Percentiles rank a stretch among this genome's conserved stretches.
phyloP scores from a whole-genome alignment of 2,329 filamentous ascomycete genomes.

The Macroventuria anomochaeta region DNA sequence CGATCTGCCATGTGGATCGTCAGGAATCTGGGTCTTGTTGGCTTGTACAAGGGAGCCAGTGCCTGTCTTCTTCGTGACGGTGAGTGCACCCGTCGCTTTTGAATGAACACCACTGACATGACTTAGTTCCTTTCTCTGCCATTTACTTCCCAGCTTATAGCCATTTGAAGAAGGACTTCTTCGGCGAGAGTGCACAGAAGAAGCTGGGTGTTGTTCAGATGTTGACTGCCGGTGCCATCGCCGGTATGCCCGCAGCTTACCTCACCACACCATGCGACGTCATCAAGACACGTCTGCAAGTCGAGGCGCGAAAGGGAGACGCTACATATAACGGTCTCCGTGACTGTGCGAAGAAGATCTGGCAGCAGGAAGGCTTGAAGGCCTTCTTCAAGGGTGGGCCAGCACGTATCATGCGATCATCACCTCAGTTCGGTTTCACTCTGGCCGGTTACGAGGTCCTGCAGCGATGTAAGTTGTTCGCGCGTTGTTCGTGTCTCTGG shows the following conservation, averaged over 20 bases:
- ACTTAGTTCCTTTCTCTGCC: constrained; percentile 85
- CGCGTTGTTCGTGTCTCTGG: background rate
- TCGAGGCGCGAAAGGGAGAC: constrained; percentile 96
- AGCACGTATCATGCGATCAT: constrained; percentile 91
- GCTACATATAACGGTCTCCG: constrained; percentile 84
- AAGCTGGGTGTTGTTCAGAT: constrained; percentile 91
- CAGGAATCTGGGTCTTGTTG: constrained; percentile 88
- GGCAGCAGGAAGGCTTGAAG: constrained; percentile 87
- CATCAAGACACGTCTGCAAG: constrained; percentile 98
- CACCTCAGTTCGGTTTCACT: constrained; percentile 97
- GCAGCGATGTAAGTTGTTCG: constrained; percentile 61
- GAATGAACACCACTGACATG: constrained; percentile 18
- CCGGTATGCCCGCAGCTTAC: constrained; percentile 68
- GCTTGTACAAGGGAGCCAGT: constrained; percentile 94
- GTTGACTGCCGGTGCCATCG: constrained; percentile 89
- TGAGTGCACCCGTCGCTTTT: constrained; percentile 24
- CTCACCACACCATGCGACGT: constrained; percentile 97
- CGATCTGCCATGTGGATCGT: constrained; percentile 98
- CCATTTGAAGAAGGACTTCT: constrained; percentile 91
- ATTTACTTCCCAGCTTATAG: constrained; percentile 99
- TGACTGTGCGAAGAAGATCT: constrained; percentile 83
- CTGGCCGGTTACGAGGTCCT: constrained; percentile 93
- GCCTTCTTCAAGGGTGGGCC: constrained; percentile 99
- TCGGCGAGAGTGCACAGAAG: constrained; percentile 86
- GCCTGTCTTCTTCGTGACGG: constrained; percentile 89